Conservation (phyloP, 805 yeast species). For the Ogataea sp. region DNA sequence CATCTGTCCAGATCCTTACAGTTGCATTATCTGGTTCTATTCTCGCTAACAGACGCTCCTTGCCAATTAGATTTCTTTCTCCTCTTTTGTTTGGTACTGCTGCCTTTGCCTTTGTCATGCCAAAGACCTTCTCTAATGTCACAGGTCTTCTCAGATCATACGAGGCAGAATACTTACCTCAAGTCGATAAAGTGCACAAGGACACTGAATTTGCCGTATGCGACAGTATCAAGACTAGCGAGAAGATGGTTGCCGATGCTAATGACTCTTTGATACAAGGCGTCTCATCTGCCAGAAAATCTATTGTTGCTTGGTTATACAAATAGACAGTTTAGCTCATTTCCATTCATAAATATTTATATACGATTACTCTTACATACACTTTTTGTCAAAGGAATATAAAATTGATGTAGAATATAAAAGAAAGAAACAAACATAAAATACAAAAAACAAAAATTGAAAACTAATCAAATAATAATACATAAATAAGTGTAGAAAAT, state of each 20-base stretch:
- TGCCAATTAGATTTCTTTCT: constrained; percentile 41
- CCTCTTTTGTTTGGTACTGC: constrained; percentile 44
- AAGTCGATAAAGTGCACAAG: constrained; percentile 19
- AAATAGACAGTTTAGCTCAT: no score
- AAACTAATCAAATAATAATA: not conserved
- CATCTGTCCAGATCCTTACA: constrained; percentile 45
- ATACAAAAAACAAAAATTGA: no score
- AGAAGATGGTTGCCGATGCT: not conserved
- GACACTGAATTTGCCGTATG: constrained; percentile 2
- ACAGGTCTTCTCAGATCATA: constrained; percentile 15
- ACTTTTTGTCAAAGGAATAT: not conserved
- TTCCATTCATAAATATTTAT: no score
- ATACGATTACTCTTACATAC: no score
- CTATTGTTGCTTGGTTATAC: not conserved
- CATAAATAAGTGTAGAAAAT: not conserved
- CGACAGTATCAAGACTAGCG: not conserved
- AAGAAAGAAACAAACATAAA: not conserved
- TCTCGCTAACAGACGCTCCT: constrained; percentile 35
- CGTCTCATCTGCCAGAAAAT: constrained; percentile 1
- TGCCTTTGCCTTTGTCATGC: constrained; percentile 39
- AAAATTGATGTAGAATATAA: not conserved
- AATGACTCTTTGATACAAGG: not conserved
- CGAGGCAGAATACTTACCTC: constrained; percentile 31
- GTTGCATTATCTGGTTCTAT: constrained; percentile 51
- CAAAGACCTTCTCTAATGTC: constrained; percentile 34